Evolutionary conservation across 768 basidiomycete species (phyloP).

Genomic region (Pulveroboletus sp.): DNA sequence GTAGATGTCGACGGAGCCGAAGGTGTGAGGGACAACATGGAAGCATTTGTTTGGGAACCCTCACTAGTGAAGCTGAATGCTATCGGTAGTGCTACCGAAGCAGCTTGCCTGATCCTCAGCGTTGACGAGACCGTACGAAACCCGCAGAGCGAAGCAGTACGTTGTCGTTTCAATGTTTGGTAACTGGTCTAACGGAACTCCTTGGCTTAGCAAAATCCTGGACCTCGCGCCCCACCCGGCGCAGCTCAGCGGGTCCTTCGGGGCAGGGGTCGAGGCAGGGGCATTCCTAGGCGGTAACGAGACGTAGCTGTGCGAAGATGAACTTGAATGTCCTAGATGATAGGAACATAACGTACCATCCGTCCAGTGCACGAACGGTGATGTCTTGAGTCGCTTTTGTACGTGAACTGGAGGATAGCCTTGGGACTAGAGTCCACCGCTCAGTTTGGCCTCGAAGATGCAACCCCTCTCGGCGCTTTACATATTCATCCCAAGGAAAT

Average conservation of each 20-base stretch:
- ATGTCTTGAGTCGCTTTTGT: conserved; percentile 1
- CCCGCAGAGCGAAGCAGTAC: conserved; percentile 88
- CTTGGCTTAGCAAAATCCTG: conserved; percentile 57
- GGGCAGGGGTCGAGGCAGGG: conserved; percentile 84
- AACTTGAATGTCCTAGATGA: conserved; percentile 2
- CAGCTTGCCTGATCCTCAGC: conserved; percentile 91
- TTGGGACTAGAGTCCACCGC: not conserved
- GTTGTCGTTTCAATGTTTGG: conserved; percentile 25
- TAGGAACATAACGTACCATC: conserved; percentile 16
- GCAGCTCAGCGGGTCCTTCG: conserved; percentile 79
- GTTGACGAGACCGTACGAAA: conserved; percentile 97
- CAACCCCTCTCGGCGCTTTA: not conserved
- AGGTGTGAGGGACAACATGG: conserved; percentile 93
- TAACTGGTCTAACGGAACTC: conserved; percentile 16
- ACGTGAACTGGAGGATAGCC: not conserved
- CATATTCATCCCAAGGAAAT: too few species aligned
- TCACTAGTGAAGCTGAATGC: conserved; percentile 94
- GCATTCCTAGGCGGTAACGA: conserved; percentile 63
- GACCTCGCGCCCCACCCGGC: conserved; percentile 92
- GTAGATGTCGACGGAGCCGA: conserved; percentile 89
- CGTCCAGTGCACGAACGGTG: conserved; percentile 15
- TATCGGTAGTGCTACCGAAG: conserved; percentile 91
- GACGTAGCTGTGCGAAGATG: conserved; percentile 11
- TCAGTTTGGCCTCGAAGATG: not conserved
- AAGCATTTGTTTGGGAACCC: conserved; percentile 98